Conservation (phyloP, 2,329 filamentous ascomycete species). For the Esteya vermicola region DNA sequence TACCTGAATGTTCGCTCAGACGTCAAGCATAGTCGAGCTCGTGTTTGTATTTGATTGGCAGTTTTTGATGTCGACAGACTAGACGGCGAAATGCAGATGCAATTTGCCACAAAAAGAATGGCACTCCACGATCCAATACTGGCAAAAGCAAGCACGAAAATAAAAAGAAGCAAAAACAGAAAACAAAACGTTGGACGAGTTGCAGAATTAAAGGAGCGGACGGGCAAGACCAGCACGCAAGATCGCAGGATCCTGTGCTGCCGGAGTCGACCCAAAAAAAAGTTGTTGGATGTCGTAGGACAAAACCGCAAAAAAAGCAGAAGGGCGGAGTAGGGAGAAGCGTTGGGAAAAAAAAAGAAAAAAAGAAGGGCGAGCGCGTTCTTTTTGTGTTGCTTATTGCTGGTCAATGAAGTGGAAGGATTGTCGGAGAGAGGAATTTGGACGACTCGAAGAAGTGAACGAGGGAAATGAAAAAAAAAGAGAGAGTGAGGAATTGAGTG, state of each 20-base stretch:
- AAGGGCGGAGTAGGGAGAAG: not conserved
- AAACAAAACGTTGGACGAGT: not conserved
- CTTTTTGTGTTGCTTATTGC: too few species aligned
- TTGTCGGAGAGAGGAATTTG: conserved; percentile 13
- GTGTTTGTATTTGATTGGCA: too few species aligned
- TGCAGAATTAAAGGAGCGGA: conserved; percentile 33
- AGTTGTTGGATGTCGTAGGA: conserved; percentile 5
- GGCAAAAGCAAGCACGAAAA: too few species aligned
- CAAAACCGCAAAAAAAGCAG: not conserved
- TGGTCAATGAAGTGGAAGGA: conserved; percentile 37
- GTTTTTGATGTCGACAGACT: too few species aligned
- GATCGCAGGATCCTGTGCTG: conserved; percentile 18
- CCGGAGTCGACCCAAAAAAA: conserved; percentile 47
- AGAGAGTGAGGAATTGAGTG: not conserved
- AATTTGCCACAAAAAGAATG: too few species aligned
- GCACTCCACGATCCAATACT: too few species aligned
- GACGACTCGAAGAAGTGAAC: not conserved
- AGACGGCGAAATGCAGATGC: too few species aligned
- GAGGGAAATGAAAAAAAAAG: not conserved
- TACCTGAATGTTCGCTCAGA: too few species aligned
- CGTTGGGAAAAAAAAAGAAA: not conserved
- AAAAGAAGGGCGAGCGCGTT: conserved; percentile 36
- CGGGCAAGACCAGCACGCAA: conserved; percentile 43
- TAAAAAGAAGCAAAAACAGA: too few species aligned
- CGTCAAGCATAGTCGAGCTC: not conserved